Evolutionary conservation across 208 protist genomes (phyloP).

Genomic region (Acanthamoeba sp.): DNA sequence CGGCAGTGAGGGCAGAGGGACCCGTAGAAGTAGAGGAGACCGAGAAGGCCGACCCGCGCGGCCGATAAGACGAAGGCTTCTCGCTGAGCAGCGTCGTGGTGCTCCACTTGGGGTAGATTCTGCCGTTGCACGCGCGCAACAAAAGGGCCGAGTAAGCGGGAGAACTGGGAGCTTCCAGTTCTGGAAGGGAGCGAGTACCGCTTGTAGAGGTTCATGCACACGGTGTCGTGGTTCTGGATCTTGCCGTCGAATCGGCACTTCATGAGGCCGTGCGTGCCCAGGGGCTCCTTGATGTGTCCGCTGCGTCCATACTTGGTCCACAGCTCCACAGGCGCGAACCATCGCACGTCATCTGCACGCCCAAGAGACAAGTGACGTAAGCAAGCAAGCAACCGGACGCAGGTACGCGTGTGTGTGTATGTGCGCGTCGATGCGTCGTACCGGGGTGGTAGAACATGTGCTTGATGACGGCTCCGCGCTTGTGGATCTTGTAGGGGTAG

Average conservation of each 20-base stretch:
- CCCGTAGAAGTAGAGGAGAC: background rate
- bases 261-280: conserved; percentile 97
- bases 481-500: conserved; percentile 89
- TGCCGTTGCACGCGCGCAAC: no score
- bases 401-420: background rate
- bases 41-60: background rate
- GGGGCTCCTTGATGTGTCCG: conserved; percentile 96
- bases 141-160: no score
- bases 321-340: conserved; percentile 98
- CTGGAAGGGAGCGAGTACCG: conserved; percentile 79
- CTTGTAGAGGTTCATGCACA: conserved; percentile 98
- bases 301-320: conserved; percentile 95
- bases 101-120: conserved; percentile 74
- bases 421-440: background rate
- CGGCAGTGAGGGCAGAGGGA: conserved; percentile 23
- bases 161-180: no score
- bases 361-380: conserved; percentile 84
- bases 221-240: conserved; percentile 96
- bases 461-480: conserved; percentile 93
- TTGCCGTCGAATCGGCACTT: conserved; percentile 96
- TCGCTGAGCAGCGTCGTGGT: conserved; percentile 70
- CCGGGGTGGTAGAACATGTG: conserved; percentile 91
- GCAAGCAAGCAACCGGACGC: background rate
- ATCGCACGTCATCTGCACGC: conserved; percentile 94
- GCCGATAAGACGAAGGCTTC: conserved; percentile 61